These are phyloP conservation scores for Camellia oleifera DNA, from an alignment of 179 eudicot genomes.

Conservation along the genomic window DNA sequence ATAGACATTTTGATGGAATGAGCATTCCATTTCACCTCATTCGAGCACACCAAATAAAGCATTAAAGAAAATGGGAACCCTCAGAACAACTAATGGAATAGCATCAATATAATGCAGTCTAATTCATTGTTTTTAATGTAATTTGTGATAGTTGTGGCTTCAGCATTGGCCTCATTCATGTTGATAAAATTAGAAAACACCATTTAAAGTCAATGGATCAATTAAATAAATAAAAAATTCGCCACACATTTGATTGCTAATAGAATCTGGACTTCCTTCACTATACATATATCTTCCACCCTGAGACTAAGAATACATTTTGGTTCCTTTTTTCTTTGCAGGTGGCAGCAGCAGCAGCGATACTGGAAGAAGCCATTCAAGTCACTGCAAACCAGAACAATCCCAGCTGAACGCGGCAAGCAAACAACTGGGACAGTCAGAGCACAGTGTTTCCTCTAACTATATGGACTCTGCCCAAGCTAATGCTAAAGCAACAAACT, in stretches of 20 bases:
- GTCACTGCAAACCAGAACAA: slow-evolving; percentile 21
- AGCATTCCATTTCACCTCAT: too few species aligned
- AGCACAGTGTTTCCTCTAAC: neutral
- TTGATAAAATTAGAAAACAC: neutral
- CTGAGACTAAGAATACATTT: neutral
- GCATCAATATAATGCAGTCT: neutral
- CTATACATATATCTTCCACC: neutral
- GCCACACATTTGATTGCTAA: neutral
- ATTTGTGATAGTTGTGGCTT: neutral
- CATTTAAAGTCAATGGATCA: neutral
- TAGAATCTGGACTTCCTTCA: neutral
- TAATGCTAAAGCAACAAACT: neutral
- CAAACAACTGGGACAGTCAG: neutral
- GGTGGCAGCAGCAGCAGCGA: slow-evolving; percentile 44
- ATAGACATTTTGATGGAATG: too few species aligned
- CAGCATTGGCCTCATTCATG: neutral
- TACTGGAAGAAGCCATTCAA: slow-evolving; percentile 40
- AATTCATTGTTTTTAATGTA: neutral
- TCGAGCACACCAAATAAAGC: too few species aligned
- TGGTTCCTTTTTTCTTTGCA: slow-evolving; percentile 17
- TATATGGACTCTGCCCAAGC: neutral
- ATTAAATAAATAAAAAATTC: neutral
- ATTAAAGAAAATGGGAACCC: neutral
- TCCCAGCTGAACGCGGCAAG: neutral
- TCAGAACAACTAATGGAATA: neutral